Evolutionary conservation across 2,329 filamentous ascomycete genomes (phyloP), one percentile per base, ranked within the genome.

Genomic region (Alternaria sp.): DNA sequence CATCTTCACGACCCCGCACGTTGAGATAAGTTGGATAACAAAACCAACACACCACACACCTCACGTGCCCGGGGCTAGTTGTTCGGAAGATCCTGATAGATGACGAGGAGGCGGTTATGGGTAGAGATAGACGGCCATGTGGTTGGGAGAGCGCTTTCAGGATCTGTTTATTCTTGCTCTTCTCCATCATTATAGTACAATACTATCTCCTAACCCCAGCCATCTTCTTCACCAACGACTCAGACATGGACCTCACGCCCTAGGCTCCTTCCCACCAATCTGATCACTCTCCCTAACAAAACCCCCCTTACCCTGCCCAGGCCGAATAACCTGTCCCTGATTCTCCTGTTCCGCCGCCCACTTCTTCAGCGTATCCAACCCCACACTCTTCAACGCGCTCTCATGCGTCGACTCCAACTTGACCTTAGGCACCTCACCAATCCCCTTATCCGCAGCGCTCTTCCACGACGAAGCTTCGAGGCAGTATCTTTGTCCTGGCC

Each of bases 401-500:
- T 83, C 80, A 71, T 87, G 84, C 37, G 85, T 87, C 10, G 84
- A 82, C 21, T 84, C 82, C 26, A 87, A 68, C 45, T 84, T 83
- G 11, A 87, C 81, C 45, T 78, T 80, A 8, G 82, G 82, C 3
- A 71, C 64, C 14, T 71, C 72, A 1, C 67, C 51, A 6, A 68
- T 65, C 0, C 65, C 63, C 9, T 64, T 69, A 23, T 72, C 70
- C 2, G 65, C 61, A 10, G 70, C 67, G 70, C 88, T 85, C 69
- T 85, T 84, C 86, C 86, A 89, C 37, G 84, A 78, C 11, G 76
- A 77, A 0, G 86, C 86, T 67, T 87, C 88, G 5, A 89, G 78
- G 71, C 88, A 90, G 83, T 87, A 89, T 70, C 85, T 85, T 65
- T 85, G 86, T 5, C 87, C 87, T 6, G 80, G 84, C 23, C 80